Evolutionary conservation across 2,329 filamentous ascomycete genomes (phyloP).

Genomic region (Coleophoma cylindrospora): DNA sequence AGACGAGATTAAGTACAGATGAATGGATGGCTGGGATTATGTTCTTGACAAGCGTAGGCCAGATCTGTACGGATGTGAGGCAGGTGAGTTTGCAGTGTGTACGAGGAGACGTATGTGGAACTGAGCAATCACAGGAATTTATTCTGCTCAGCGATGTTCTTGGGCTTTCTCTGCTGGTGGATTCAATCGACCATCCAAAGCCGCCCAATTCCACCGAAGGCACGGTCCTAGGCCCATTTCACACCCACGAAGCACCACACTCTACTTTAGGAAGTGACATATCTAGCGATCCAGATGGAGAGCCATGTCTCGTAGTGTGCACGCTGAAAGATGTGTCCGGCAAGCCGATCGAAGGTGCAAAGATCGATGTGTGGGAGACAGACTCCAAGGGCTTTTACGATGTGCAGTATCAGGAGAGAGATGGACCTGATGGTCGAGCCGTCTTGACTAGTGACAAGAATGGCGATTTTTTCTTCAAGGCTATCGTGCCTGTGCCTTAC

Average conservation of each 20-base stretch:
- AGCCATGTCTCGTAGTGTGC: conserved; percentile 69
- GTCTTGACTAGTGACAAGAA: conserved; percentile 64
- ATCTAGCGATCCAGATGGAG: conserved; percentile 63
- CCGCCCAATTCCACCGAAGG: conserved; percentile 66
- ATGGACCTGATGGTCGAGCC: conserved; percentile 66
- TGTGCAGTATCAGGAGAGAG: conserved; percentile 65
- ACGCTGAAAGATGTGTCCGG: conserved; percentile 62
- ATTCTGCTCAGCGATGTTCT: conserved; percentile 78
- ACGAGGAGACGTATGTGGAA: not conserved
- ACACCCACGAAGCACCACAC: conserved; percentile 69
- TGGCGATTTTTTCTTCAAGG: conserved; percentile 80
- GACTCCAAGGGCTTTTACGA: conserved; percentile 79
- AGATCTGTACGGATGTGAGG: conserved; percentile 69
- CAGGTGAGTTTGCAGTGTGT: conserved; percentile 44
- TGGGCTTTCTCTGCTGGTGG: conserved; percentile 74
- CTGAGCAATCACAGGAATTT: conserved; percentile 51
- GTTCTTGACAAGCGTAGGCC: conserved; percentile 67
- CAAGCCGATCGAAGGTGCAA: conserved; percentile 57
- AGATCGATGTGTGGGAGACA: conserved; percentile 82
- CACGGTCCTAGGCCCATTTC: conserved; percentile 77
- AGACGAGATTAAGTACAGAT: conserved; percentile 68
- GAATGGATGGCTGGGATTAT: conserved; percentile 74
- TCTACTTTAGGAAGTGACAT: conserved; percentile 54
- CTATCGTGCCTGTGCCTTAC: conserved; percentile 80
- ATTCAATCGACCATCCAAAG: conserved; percentile 81